These are phyloP conservation scores for Pistacia integerrima DNA, from an alignment of 345 rosid species.

Conservation along the genomic window DNA sequence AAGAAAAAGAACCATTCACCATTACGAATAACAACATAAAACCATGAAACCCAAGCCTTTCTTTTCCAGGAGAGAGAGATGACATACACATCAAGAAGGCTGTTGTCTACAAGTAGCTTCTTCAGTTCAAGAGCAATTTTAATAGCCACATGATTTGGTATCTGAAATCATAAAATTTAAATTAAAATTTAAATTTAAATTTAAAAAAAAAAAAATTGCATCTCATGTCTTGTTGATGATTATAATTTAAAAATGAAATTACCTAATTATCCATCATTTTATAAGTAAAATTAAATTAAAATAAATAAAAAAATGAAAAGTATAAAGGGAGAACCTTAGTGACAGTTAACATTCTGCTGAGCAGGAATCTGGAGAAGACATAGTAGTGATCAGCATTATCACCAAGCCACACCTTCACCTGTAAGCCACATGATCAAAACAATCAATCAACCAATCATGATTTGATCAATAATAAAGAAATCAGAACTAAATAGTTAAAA, in stretches of 20 bases:
- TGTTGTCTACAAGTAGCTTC: slow-evolving; percentile 94
- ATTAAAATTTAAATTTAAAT: neutral
- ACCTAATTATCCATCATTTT: neutral
- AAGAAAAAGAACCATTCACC: slow-evolving; percentile 18
- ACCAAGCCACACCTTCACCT: slow-evolving; percentile 99
- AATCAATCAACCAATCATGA: neutral
- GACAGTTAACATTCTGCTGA: slow-evolving; percentile 94
- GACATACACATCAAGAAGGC: slow-evolving; percentile 95
- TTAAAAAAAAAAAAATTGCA: neutral
- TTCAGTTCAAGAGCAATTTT: slow-evolving; percentile 96
- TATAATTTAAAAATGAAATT: too few species aligned
- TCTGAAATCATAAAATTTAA: slow-evolving; percentile 46
- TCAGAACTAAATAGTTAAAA: neutral
- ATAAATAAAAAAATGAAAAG: neutral
- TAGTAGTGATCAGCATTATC: slow-evolving; percentile 95
- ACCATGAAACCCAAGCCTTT: neutral
- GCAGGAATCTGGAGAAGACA: slow-evolving; percentile 89
- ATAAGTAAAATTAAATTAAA: neutral
- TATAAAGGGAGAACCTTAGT: slow-evolving; percentile 63
- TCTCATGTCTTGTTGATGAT: too few species aligned
- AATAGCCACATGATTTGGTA: slow-evolving; percentile 92
- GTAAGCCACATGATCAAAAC: neutral
- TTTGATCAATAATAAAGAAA: neutral
- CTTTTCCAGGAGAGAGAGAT: slow-evolving; percentile 2
- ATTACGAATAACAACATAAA: slow-evolving; percentile 2